phyloP scores from a whole-genome alignment of 192 early-diverging fungal genomes.

The Rhizophagus sp. region DNA sequence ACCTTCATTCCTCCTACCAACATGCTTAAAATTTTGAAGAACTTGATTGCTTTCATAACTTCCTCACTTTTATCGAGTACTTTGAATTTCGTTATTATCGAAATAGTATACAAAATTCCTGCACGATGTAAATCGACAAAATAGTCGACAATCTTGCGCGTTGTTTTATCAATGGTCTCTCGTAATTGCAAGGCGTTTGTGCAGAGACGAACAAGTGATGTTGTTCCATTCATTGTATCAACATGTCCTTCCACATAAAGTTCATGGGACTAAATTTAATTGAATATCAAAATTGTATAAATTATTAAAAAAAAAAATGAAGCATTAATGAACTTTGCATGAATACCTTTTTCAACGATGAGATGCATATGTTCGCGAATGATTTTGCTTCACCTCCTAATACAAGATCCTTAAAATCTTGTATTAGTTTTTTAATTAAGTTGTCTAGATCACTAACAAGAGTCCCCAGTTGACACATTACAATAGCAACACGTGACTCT shows the following conservation, averaged over 20 bases:
- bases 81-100: conserved; percentile 31
- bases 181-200: conserved; percentile 28
- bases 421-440: conserved; percentile 45
- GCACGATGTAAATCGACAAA: conserved; percentile 41
- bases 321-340: background rate
- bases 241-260: conserved; percentile 28
- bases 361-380: conserved; percentile 41
- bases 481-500: conserved; percentile 29
- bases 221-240: conserved; percentile 35
- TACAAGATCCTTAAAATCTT: conserved; percentile 40
- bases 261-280: conserved; percentile 35
- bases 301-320: no score
- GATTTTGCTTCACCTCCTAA: conserved; percentile 29
- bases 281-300: background rate
- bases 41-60: conserved; percentile 36
- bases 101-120: conserved; percentile 38
- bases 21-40: conserved; percentile 47
- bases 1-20: conserved; percentile 39
- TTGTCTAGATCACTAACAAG: conserved; percentile 47
- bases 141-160: conserved; percentile 35
- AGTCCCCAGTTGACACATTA: conserved; percentile 43
- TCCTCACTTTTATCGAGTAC: conserved; percentile 25
- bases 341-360: conserved; percentile 46
- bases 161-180: conserved; percentile 33
- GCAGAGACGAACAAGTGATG: conserved; percentile 42